phyloP scores from a whole-genome alignment of 2,329 filamentous ascomycete species.

The Monosporascus cannonballus region DNA sequence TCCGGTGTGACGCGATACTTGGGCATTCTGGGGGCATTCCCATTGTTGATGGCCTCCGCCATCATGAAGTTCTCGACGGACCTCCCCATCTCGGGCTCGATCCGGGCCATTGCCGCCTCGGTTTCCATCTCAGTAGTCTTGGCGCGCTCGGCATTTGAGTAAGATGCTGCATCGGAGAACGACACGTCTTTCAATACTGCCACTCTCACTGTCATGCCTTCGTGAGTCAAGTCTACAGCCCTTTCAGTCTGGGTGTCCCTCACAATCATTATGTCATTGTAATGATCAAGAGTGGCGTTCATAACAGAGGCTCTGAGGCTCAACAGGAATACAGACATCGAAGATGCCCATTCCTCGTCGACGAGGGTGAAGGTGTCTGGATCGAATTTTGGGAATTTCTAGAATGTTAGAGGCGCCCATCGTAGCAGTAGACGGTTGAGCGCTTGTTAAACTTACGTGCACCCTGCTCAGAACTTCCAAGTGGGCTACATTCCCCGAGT shows the following conservation, averaged over 20 bases:
- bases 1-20: neutral
- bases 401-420: neutral
- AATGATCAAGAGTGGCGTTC: neutral
- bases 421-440: no score
- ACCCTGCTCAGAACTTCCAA: neutral
- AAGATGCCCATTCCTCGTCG: neutral
- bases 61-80: slow-evolving; percentile 1
- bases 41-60: neutral
- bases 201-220: neutral
- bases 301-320: neutral
- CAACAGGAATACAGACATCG: neutral
- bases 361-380: neutral
- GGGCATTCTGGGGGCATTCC: neutral
- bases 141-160: neutral
- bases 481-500: neutral
- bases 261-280: neutral
- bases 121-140: neutral
- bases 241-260: neutral
- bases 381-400: neutral
- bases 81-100: neutral
- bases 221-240: neutral
- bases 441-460: neutral
- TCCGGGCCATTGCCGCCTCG: neutral
- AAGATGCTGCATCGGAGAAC: neutral
- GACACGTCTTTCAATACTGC: neutral